Percentiles rank a stretch among this genome's conserved stretches.
Conservation (phyloP, 805 yeast genomes). For the Candida verbasci region DNA sequence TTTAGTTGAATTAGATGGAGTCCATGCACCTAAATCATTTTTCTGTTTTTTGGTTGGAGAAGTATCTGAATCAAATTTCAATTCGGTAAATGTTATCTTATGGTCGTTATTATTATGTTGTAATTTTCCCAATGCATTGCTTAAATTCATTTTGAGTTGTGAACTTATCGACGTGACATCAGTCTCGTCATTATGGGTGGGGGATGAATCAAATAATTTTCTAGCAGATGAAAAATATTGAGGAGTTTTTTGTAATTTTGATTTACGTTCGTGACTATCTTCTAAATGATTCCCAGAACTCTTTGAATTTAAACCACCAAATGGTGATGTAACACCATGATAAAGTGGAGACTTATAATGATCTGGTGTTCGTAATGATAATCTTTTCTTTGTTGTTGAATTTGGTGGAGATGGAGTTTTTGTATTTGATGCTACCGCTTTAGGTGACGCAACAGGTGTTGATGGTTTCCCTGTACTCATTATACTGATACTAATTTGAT, state of each 20-base stretch:
- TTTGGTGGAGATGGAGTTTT: slow-evolving; percentile 30
- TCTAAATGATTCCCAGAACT: slow-evolving; percentile 33
- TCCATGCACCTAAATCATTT: slow-evolving; percentile 10
- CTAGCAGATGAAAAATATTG: slow-evolving; percentile 38
- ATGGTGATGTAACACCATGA: slow-evolving; percentile 26
- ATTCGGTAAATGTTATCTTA: slow-evolving; percentile 28
- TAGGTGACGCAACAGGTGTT: slow-evolving; percentile 35
- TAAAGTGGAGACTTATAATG: slow-evolving; percentile 30
- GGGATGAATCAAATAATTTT: slow-evolving; percentile 31
- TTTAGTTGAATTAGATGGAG: slow-evolving; percentile 21
- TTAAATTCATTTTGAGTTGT: slow-evolving; percentile 32
- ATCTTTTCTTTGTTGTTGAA: slow-evolving; percentile 14
- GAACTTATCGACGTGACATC: slow-evolving; percentile 36
- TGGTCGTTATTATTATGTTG: slow-evolving; percentile 24
- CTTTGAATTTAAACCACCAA: slow-evolving; percentile 17
- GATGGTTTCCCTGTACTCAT: slow-evolving; percentile 25
- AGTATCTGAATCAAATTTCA: slow-evolving; percentile 18
- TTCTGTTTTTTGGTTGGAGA: slow-evolving; percentile 24
- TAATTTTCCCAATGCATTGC: slow-evolving; percentile 38
- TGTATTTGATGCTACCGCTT: slow-evolving; percentile 20
- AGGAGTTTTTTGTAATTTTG: slow-evolving; percentile 34
- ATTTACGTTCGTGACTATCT: slow-evolving; percentile 21
- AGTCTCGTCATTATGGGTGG: slow-evolving; percentile 23
- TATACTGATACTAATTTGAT: too few species aligned
- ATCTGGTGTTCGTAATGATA: slow-evolving; percentile 35